Evolutionary conservation across 495 filamentous ascomycete species (phyloP), one percentile per base, ranked within the genome.

Genomic region (Apiosordaria backusii): DNA sequence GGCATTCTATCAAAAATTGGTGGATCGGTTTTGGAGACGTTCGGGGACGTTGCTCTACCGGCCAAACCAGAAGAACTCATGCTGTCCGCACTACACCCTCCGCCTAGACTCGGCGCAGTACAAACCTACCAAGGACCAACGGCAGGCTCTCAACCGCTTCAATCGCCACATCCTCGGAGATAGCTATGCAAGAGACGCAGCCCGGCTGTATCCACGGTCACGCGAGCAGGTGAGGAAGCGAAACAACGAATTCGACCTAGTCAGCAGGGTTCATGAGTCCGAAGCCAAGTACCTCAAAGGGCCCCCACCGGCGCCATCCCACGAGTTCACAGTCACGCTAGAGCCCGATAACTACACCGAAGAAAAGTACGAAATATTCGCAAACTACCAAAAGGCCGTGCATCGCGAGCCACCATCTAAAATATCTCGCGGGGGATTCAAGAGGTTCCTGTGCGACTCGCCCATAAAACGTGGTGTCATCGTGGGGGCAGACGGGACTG

Each of bases 71-170:
- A 84, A 79, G 57, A 79, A 87, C 63, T 91, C 92, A 64, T 99
- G 95, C 73, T 99, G 95, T 74, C 92, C 93, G n/a, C 92, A 97
- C 68, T 97, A 98, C 76, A 96, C 93, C 1, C 88, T 98, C 68
- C 88, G 95, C 62, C 83, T 97, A 57, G 88, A 94, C 73, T 89
- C 88, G 5, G 76, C 82, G 13, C 79, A 81, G 50, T 95, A 91
- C 77, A 86, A 87, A 70, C 78, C 94, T 55, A 82, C 86, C 59
- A 89, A 86, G 76, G 91, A 93, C 71, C 96, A 98, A 70, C 84
- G 96, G 50, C 91, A 95, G 72, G 86, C 91, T 16, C 77, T 97
- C 70, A 92, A 97, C 80, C 88, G 89, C 68, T 97, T 96, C 90
- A 96, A 93, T 75, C 90, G 83, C 70, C 89, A 89, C 78, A 80